Conservation (phyloP, 495 filamentous ascomycete genomes). For the Apiosordaria backusii region DNA sequence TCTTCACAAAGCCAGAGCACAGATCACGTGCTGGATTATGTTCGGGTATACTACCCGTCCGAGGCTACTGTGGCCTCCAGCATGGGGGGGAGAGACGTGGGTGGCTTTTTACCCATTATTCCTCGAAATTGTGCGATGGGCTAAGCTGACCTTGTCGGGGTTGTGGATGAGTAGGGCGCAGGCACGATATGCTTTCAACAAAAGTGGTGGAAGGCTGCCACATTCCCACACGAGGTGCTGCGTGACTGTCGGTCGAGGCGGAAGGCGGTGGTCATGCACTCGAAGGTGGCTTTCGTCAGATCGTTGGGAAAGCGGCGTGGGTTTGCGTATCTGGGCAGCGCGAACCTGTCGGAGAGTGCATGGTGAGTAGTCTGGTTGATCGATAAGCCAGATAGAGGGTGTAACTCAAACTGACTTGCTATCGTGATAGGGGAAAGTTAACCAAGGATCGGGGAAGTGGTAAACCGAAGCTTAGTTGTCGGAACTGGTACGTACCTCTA, state of each 20-base stretch:
- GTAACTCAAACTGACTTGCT: background rate
- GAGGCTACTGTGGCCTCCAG: constrained; percentile 63
- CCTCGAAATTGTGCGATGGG: background rate
- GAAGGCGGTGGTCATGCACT: constrained; percentile 76
- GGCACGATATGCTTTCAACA: constrained; percentile 79
- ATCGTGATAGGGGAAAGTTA: constrained; percentile 48
- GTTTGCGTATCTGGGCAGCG: constrained; percentile 89
- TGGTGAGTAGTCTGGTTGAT: too few species aligned
- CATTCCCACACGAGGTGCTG: constrained; percentile 68
- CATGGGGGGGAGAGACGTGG: constrained; percentile 51
- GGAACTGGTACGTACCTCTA: constrained; percentile 59
- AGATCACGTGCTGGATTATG: constrained; percentile 36
- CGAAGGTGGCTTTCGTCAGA: constrained; percentile 73
- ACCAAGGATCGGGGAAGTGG: constrained; percentile 62
- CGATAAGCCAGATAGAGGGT: background rate
- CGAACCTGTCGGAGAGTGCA: constrained; percentile 87
- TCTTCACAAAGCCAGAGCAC: constrained; percentile 39
- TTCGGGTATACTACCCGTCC: constrained; percentile 83
- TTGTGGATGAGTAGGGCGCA: constrained; percentile 39
- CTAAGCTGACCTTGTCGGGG: background rate
- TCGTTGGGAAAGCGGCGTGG: constrained; percentile 24
- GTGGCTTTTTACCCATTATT: constrained; percentile 12
- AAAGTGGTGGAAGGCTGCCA: constrained; percentile 60
- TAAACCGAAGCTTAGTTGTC: constrained; percentile 69
- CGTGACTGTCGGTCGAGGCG: constrained; percentile 70